Conservation (phyloP, 345 rosid species). For the Rhodomyrtus tomentosa region DNA sequence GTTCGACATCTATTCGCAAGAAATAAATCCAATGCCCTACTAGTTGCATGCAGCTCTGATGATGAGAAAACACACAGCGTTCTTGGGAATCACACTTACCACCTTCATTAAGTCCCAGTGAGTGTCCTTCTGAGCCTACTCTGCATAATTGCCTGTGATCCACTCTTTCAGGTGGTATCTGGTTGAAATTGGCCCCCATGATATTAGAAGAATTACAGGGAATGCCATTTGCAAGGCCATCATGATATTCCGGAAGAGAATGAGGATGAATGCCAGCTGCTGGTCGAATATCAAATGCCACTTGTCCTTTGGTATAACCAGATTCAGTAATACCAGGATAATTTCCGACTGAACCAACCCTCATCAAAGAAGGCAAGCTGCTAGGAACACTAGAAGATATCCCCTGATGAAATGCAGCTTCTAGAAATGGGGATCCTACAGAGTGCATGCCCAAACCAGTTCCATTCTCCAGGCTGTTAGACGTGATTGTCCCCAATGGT, state of each 20-base stretch:
- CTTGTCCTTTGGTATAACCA: slow-evolving; percentile 33
- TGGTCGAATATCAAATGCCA: slow-evolving; percentile 39
- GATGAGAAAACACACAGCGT: background rate
- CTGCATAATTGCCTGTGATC: slow-evolving; percentile 35
- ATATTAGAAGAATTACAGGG: slow-evolving; percentile 36
- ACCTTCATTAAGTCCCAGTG: slow-evolving; percentile 4
- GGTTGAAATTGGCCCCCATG: slow-evolving; percentile 28
- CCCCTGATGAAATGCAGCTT: slow-evolving; percentile 34
- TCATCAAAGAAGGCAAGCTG: slow-evolving; percentile 50
- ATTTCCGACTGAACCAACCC: slow-evolving; percentile 41
- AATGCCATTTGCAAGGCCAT: slow-evolving; percentile 42
- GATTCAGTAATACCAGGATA: slow-evolving; percentile 44
- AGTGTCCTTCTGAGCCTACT: slow-evolving; percentile 29
- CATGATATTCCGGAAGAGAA: slow-evolving; percentile 68
- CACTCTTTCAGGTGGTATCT: slow-evolving; percentile 41
- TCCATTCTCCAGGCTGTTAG: slow-evolving; percentile 44
- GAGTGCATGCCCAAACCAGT: slow-evolving; percentile 36
- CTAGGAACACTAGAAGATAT: slow-evolving; percentile 59
- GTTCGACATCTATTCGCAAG: background rate
- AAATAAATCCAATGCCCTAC: background rate
- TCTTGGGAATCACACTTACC: background rate
- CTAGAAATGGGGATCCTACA: slow-evolving; percentile 39
- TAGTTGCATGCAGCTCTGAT: background rate
- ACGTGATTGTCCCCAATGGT: slow-evolving; percentile 32
- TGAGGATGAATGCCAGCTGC: slow-evolving; percentile 52